These are phyloP conservation scores for Syncephalastrum racemosum DNA, from an alignment of 371 early-diverging fungal genomes.

Conservation along the genomic window DNA sequence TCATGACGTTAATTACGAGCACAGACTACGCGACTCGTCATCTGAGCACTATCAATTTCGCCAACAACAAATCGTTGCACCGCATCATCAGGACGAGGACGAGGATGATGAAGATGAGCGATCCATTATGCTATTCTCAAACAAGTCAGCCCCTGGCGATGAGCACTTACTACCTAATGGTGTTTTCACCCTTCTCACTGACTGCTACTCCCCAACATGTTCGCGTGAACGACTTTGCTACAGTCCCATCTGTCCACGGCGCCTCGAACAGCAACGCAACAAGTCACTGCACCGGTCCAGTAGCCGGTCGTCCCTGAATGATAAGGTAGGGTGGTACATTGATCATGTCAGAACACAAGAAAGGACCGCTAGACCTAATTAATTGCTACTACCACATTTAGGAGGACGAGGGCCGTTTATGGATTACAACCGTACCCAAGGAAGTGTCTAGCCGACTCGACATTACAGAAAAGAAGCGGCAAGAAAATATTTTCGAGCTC, in stretches of 20 bases:
- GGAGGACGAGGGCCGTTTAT: conserved; percentile 39
- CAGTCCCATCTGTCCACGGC: conserved; percentile 77
- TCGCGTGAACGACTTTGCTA: conserved; percentile 77
- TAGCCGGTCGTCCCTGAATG: conserved; percentile 10
- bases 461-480: conserved; percentile 79
- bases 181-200: conserved; percentile 83
- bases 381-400: background rate
- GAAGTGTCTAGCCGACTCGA: conserved; percentile 69
- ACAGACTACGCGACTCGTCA: conserved; percentile 61
- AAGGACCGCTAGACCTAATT: too few relatives aligned
- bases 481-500: conserved; percentile 92
- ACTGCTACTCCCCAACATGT: conserved; percentile 92
- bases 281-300: conserved; percentile 9
- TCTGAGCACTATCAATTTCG: conserved; percentile 67
- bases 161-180: conserved; percentile 52
- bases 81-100: conserved; percentile 9
- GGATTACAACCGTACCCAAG: conserved; percentile 66
- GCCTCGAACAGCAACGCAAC: conserved; percentile 52
- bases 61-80: conserved; percentile 29
- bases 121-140: conserved; percentile 58
- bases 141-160: conserved; percentile 7
- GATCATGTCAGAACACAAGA: background rate
- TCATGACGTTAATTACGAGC: conserved; percentile 69
- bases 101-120: conserved; percentile 23
- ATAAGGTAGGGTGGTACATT: background rate